A percentile compares a stretch with the other conserved stretches of the same genome.
phyloP scores from a whole-genome alignment of 2,329 filamentous ascomycete species.

The Microcyclospora tardicrescens region DNA sequence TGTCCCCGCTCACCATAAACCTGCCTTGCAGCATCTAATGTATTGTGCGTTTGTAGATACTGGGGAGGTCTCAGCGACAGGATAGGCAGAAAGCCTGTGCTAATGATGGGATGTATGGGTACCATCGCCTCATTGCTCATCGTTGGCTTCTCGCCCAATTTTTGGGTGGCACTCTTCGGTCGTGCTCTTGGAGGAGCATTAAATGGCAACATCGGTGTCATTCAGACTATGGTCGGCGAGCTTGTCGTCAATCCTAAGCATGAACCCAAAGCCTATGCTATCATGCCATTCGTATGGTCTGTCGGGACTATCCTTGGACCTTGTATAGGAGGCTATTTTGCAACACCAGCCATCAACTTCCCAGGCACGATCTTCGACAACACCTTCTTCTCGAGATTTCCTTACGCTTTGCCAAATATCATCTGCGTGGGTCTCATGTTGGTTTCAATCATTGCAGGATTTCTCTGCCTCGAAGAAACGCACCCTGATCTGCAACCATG shows the following conservation, averaged over 20 bases:
- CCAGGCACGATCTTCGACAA: slow-evolving; percentile 54
- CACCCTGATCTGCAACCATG: slow-evolving; percentile 66
- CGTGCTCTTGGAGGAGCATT: slow-evolving; percentile 67
- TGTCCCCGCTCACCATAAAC: neutral
- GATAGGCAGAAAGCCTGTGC: slow-evolving; percentile 71
- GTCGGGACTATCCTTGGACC: slow-evolving; percentile 83
- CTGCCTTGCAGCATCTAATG: neutral
- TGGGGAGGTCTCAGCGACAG: slow-evolving; percentile 78
- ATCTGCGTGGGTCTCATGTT: slow-evolving; percentile 67
- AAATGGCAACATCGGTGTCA: slow-evolving; percentile 71
- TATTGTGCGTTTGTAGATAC: slow-evolving; percentile 29
- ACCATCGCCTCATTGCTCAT: slow-evolving; percentile 73
- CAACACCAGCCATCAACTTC: slow-evolving; percentile 62
- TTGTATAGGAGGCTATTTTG: slow-evolving; percentile 75
- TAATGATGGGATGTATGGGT: slow-evolving; percentile 67
- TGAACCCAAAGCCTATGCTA: slow-evolving; percentile 77
- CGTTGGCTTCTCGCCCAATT: slow-evolving; percentile 70
- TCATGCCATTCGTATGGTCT: slow-evolving; percentile 92
- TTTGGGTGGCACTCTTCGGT: slow-evolving; percentile 69
- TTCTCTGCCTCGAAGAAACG: slow-evolving; percentile 72
- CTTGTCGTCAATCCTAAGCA: slow-evolving; percentile 71
- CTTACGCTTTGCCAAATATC: slow-evolving; percentile 81
- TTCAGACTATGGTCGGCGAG: slow-evolving; percentile 83
- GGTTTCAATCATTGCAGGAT: slow-evolving; percentile 68
- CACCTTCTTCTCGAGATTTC: slow-evolving; percentile 63